Conservation (phyloP, 192 early-diverging fungal genomes). For the Coemansia guatemalensis region DNA sequence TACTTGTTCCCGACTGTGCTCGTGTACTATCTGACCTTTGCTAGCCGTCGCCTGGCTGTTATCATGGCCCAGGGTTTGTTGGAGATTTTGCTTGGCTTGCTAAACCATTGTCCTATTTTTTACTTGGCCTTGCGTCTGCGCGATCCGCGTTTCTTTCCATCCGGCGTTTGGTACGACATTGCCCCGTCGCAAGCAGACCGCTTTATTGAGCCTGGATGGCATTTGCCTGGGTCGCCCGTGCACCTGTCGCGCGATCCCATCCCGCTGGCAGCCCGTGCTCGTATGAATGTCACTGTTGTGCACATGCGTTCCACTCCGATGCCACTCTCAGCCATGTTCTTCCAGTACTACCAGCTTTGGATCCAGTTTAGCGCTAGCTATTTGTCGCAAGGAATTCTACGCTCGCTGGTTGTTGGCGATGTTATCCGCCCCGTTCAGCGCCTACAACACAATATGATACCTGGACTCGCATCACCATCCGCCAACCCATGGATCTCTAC, state of each 20-base stretch:
- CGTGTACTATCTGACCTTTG: slow-evolving; percentile 91
- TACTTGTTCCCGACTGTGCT: slow-evolving; percentile 96
- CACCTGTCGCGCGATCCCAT: slow-evolving; percentile 47
- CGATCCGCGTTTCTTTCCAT: slow-evolving; percentile 84
- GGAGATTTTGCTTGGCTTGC: slow-evolving; percentile 82
- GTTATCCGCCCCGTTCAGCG: slow-evolving; percentile 78
- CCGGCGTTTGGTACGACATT: slow-evolving; percentile 57
- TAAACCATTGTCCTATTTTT: slow-evolving; percentile 98
- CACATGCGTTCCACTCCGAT: slow-evolving; percentile 68
- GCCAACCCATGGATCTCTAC: not conserved
- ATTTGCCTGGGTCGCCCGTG: slow-evolving; percentile 41
- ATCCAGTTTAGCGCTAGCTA: slow-evolving; percentile 76
- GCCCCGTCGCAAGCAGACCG: slow-evolving; percentile 18
- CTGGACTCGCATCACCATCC: slow-evolving; percentile 34
- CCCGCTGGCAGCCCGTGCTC: slow-evolving; percentile 33
- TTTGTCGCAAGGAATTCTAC: slow-evolving; percentile 71
- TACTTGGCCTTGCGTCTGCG: slow-evolving; percentile 86
- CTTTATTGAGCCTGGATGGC: slow-evolving; percentile 50
- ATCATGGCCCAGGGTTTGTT: slow-evolving; percentile 77
- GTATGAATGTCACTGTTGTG: slow-evolving; percentile 43
- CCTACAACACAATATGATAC: slow-evolving; percentile 78
- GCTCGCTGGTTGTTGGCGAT: slow-evolving; percentile 75
- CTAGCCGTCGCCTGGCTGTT: slow-evolving; percentile 74
- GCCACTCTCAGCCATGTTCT: slow-evolving; percentile 76
- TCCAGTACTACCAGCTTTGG: slow-evolving; percentile 88